Conservation (phyloP, 2,329 filamentous ascomycete species). For the Fusarium citri region DNA sequence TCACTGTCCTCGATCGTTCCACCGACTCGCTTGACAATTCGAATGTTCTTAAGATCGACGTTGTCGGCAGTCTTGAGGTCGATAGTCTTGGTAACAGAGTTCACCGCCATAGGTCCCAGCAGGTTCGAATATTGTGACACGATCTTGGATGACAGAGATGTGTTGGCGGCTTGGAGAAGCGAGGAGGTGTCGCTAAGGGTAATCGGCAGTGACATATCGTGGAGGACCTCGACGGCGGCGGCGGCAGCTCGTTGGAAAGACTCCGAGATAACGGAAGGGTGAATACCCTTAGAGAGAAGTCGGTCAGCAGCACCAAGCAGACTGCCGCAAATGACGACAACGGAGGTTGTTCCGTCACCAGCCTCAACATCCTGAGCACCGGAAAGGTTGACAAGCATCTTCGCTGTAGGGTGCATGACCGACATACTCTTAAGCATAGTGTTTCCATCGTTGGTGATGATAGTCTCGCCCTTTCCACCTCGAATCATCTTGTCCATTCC, state of each 20-base stretch:
- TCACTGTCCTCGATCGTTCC: constrained; percentile 99
- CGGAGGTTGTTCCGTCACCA: constrained; percentile 97
- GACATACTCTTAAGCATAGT: constrained; percentile 99
- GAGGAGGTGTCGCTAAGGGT: constrained; percentile 87
- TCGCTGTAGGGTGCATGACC: constrained; percentile 98
- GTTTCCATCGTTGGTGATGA: constrained; percentile 99
- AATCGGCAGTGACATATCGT: constrained; percentile 96
- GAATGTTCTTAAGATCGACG: constrained; percentile 94
- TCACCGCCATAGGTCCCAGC: constrained; percentile 97
- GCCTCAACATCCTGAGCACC: constrained; percentile 98
- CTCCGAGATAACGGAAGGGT: constrained; percentile 97
- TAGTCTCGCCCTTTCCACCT: constrained; percentile 94
- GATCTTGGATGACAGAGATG: constrained; percentile 97
- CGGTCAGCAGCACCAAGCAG: constrained; percentile 93
- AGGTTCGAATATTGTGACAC: constrained; percentile 96
- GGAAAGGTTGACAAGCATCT: constrained; percentile 98
- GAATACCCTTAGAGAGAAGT: constrained; percentile 91
- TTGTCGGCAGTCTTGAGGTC: constrained; percentile 96
- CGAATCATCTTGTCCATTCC: constrained; percentile 99
- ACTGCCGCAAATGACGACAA: constrained; percentile 97
- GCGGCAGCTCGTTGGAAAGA: constrained; percentile 94
- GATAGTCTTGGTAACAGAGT: constrained; percentile 95
- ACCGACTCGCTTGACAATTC: constrained; percentile 96
- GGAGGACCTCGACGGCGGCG: constrained; percentile 87
- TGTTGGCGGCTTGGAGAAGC: constrained; percentile 95